Percentiles rank a stretch among this genome's conserved stretches.
These are phyloP conservation scores for Hydnomerulius pinastri DNA, from an alignment of 768 basidiomycete species.

Conservation along the genomic window DNA sequence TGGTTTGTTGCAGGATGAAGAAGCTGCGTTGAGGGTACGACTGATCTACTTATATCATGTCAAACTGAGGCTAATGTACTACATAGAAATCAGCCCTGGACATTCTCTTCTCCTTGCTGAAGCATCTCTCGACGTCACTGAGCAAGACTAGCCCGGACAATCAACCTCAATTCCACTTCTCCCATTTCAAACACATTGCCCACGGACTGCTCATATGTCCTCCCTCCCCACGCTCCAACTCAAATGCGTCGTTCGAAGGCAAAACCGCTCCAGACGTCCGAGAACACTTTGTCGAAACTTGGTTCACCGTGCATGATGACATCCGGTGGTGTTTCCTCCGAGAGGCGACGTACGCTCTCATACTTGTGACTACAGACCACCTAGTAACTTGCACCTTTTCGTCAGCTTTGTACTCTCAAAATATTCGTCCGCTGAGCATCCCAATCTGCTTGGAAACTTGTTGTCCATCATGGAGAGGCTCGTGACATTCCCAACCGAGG, in stretches of 20 bases:
- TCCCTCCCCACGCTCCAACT: constrained; percentile 39
- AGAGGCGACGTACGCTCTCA: constrained; percentile 62
- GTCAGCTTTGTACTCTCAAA: constrained; percentile 27
- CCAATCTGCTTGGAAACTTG: constrained; percentile 49
- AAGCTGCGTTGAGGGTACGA: constrained; percentile 72
- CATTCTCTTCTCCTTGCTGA: constrained; percentile 76
- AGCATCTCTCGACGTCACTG: constrained; percentile 70
- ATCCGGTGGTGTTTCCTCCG: constrained; percentile 88
- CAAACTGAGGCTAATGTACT: constrained; percentile 4
- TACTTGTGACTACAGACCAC: background rate
- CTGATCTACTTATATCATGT: background rate
- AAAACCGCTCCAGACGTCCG: constrained; percentile 60
- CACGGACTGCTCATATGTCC: constrained; percentile 64
- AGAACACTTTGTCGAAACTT: constrained; percentile 64
- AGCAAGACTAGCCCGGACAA: constrained; percentile 43
- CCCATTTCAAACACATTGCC: constrained; percentile 67
- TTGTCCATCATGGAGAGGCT: constrained; percentile 68
- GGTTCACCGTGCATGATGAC: constrained; percentile 80
- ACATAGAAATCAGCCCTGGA: constrained; percentile 67
- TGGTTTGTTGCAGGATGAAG: constrained; percentile 74
- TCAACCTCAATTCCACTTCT: constrained; percentile 66
- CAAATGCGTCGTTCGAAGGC: constrained; percentile 27
- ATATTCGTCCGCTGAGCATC: constrained; percentile 32
- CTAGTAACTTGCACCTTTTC: constrained; percentile 3
- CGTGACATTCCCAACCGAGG: constrained; percentile 71